Evolutionary conservation across 495 filamentous ascomycete species (phyloP), one percentile per base, ranked within the genome.

Genomic region (Talaromyces adpressus): DNA sequence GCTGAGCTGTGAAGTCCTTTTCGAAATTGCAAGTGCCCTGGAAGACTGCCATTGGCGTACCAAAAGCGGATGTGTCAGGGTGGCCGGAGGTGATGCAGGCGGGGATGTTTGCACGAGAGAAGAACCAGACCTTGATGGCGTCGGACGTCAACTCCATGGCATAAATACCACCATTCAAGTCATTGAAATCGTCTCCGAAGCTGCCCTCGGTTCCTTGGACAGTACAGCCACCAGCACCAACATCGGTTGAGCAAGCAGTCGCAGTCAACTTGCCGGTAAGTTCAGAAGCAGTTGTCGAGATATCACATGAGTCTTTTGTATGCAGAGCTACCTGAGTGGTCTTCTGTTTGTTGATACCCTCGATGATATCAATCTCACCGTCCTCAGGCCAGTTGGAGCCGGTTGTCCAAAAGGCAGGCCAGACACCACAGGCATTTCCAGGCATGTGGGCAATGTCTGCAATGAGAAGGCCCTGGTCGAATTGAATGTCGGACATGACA

Each of bases 331-430:
- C 85, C 45, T 80, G 70, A 66, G 93, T 89, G 60, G 81, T 75
- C 0, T 79, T 73, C 57, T 87, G 80, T 36, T 77, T 68, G 73
- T 94, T 91, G 64, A 95, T 89, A 47, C 90, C 90, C 71, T 97
- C 92, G 71, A 97, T 87, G 67, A 97, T 92, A 79, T 97, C 92
- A 65, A 96, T 92, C 74, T 97, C 93, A 22, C 93, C 93, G 39
- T 83, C 79, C 11, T 74, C 71, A 0, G 92, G 93, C 93, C 93
- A 97, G 56, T 85, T 78, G 6, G 82, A 80, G 18, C 91, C 90
- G 12, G 87, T 77, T 2, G 85, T 88, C 90, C 91, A 96, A 64
- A 82, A 83, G n/a, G 89, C 84, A 20, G 89, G 89, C 89, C 88
- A 91, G 29, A 80, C 82, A 59, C 91, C 91, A 68, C 91, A 94